Evolutionary conservation across 352 stramenopile species (phyloP).

Genomic region (Globisporangium polare): DNA sequence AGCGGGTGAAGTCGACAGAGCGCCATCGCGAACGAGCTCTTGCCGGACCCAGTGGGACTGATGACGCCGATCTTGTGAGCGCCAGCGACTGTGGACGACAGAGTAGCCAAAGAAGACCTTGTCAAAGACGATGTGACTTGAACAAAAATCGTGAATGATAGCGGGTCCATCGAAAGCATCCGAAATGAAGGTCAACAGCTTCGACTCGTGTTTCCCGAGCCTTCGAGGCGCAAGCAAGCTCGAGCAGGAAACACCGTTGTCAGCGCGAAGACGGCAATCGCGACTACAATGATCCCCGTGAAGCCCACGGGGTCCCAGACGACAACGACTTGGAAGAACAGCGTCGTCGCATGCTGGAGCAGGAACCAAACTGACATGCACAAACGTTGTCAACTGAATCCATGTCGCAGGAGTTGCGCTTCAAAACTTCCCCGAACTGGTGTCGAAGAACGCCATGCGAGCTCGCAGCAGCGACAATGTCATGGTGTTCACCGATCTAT

Average conservation of each 20-base stretch:
- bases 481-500: background rate
- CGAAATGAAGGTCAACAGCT: background rate
- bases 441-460: background rate
- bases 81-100: conserved; percentile 30
- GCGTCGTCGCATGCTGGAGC: background rate
- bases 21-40: conserved; percentile 48
- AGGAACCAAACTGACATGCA: background rate
- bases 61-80: conserved; percentile 52
- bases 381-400: background rate
- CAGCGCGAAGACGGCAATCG: background rate
- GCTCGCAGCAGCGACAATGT: background rate
- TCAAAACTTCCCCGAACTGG: background rate
- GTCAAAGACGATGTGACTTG: conserved; percentile 31
- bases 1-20: conserved; percentile 40
- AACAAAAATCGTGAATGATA: background rate
- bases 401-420: background rate
- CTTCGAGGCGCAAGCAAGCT: background rate
- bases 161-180: background rate
- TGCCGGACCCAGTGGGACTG: conserved; percentile 48
- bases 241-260: background rate
- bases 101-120: conserved; percentile 30
- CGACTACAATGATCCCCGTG: background rate
- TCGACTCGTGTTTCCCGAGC: background rate
- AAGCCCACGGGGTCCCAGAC: background rate
- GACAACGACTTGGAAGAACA: background rate